A percentile compares a stretch with the other conserved stretches of the same genome.
Evolutionary conservation across 495 filamentous ascomycete species (phyloP).

Genomic region (Aspergillus baeticus): DNA sequence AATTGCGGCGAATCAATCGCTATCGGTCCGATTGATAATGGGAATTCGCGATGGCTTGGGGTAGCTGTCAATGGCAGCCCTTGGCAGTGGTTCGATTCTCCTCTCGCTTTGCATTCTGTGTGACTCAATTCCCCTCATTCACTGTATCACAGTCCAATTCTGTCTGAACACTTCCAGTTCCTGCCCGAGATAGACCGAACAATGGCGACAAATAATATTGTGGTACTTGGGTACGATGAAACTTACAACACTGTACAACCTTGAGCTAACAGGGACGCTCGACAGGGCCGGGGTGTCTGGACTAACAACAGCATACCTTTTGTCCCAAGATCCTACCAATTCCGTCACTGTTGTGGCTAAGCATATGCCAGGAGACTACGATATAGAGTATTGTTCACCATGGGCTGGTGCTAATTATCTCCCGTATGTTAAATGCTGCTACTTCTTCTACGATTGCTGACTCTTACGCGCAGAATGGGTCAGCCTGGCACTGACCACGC

Average conservation of each 20-base stretch:
- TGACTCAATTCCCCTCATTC: neutral
- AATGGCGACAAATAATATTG: constrained; percentile 53
- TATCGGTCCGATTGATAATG: constrained; percentile 9
- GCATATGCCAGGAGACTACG: constrained; percentile 98
- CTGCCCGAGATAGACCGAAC: neutral
- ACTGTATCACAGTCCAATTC: neutral
- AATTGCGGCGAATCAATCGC: neutral
- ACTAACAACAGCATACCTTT: constrained; percentile 83
- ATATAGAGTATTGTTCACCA: constrained; percentile 92
- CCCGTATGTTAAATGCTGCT: constrained; percentile 55
- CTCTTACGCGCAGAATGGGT: constrained; percentile 45
- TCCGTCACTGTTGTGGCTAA: constrained; percentile 84
- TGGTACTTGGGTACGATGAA: constrained; percentile 60
- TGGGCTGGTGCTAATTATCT: constrained; percentile 94
- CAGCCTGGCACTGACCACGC: constrained; percentile 49
- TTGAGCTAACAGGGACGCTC: neutral
- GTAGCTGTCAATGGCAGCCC: neutral
- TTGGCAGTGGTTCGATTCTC: constrained; percentile 1
- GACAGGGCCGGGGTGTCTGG: constrained; percentile 85
- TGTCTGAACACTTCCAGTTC: neutral
- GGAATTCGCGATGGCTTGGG: neutral
- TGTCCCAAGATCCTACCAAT: constrained; percentile 67
- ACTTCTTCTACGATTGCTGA: neutral
- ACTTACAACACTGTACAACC: neutral
- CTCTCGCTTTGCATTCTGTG: neutral